Conservation (phyloP, 306 rosid genomes). For the Acacia confusa region DNA sequence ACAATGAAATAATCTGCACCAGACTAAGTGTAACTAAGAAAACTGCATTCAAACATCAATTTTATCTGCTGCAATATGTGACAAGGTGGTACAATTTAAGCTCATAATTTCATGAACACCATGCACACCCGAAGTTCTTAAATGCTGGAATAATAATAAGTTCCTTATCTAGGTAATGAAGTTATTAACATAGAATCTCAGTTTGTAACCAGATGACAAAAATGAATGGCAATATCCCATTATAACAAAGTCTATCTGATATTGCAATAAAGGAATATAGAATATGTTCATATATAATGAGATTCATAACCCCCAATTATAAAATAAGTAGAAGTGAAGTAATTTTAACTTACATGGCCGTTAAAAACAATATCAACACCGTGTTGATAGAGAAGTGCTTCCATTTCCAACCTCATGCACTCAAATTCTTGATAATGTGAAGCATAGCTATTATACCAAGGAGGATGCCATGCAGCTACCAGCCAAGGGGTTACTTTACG, state of each 20-base stretch:
- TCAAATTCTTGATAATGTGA: conserved; percentile 94
- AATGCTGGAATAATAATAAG: background rate
- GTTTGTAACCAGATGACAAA: background rate
- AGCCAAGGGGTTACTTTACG: conserved; percentile 80
- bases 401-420: conserved; percentile 96
- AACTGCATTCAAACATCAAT: background rate
- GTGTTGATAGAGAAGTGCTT: conserved; percentile 68
- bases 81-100: background rate
- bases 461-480: conserved; percentile 84
- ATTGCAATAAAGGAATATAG: background rate
- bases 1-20: conserved; percentile 14
- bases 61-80: background rate
- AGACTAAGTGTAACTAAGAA: background rate
- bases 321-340: conserved; percentile 10
- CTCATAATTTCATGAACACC: background rate
- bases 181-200: background rate
- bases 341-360: conserved; percentile 78
- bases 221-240: background rate
- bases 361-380: conserved; percentile 72
- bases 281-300: conserved; percentile 14
- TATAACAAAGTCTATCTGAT: background rate
- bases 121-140: background rate
- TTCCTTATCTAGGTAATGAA: background rate
- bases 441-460: conserved; percentile 91
- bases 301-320: background rate